These are phyloP conservation scores for Globisporangium heterothallicum DNA, from an alignment of 352 stramenopile species.

Conservation along the genomic window DNA sequence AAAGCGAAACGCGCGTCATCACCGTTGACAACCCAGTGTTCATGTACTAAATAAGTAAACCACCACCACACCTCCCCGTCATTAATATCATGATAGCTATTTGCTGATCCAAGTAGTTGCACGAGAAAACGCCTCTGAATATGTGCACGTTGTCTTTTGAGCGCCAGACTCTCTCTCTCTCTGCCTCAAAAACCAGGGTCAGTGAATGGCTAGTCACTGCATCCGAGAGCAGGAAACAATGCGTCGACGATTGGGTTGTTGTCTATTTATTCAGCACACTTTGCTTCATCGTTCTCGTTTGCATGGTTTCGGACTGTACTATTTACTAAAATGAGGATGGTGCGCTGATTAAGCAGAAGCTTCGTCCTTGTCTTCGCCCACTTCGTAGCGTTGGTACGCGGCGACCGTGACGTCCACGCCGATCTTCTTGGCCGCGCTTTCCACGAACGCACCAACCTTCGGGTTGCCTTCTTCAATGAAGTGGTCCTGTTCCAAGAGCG, in stretches of 20 bases:
- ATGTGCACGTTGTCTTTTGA: too few species aligned
- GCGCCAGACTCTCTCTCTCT: too few species aligned
- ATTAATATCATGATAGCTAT: slow-evolving; percentile 18
- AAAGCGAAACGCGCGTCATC: slow-evolving; percentile 90
- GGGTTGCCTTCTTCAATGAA: slow-evolving; percentile 92
- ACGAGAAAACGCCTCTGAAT: too few species aligned
- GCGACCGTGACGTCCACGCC: slow-evolving; percentile 54
- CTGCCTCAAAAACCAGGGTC: too few species aligned
- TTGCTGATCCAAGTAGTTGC: slow-evolving; percentile 5
- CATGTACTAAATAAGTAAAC: slow-evolving; percentile 86
- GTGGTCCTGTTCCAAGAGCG: slow-evolving; percentile 91
- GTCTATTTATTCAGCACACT: not conserved
- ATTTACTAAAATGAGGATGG: not conserved
- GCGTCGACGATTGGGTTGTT: not conserved
- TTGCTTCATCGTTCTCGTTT: not conserved
- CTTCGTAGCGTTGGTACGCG: slow-evolving; percentile 75
- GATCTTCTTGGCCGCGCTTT: slow-evolving; percentile 52
- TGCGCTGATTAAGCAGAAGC: slow-evolving; percentile 35
- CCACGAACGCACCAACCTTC: slow-evolving; percentile 80
- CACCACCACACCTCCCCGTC: slow-evolving; percentile 14
- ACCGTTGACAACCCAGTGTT: slow-evolving; percentile 95
- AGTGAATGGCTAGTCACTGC: not conserved
- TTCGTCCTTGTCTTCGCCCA: slow-evolving; percentile 48
- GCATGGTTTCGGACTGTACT: not conserved
- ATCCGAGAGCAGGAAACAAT: not conserved